Percentiles rank a stretch among this genome's conserved stretches.
Conservation (phyloP, 202 grass and related monocot genomes). For the Elaeis oleifera region DNA sequence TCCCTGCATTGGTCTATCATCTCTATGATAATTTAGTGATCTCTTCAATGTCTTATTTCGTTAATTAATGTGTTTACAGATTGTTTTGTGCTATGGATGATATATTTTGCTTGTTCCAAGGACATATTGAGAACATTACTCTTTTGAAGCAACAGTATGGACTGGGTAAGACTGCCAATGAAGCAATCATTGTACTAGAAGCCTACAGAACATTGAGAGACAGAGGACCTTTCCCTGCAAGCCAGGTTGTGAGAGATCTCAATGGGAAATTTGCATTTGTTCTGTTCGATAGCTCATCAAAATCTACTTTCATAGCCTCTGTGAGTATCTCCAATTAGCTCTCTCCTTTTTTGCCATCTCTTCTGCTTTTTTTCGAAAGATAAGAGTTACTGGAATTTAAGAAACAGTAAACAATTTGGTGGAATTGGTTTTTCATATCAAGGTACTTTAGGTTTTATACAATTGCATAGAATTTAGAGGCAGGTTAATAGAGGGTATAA, state of each 20-base stretch:
- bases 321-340: constrained; percentile 30
- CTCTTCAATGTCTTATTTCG: too few relatives aligned
- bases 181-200: constrained; percentile 54
- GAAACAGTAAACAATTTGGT: neutral
- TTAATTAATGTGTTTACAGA: constrained; percentile 10
- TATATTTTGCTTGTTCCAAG: constrained; percentile 63
- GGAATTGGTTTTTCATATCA: too few relatives aligned
- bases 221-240: constrained; percentile 64
- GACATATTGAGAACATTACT: constrained; percentile 40
- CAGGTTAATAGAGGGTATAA: too few relatives aligned
- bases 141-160: constrained; percentile 64
- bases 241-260: constrained; percentile 52
- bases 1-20: too few relatives aligned
- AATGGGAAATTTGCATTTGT: constrained; percentile 51
- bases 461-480: too few relatives aligned
- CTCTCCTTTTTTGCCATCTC: too few relatives aligned
- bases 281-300: constrained; percentile 46
- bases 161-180: constrained; percentile 39
- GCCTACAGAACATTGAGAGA: constrained; percentile 65
- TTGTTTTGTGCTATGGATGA: constrained; percentile 44
- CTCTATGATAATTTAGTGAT: too few relatives aligned
- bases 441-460: too few relatives aligned
- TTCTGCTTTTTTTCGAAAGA: too few relatives aligned
- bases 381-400: neutral
- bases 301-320: constrained; percentile 43